A percentile compares a stretch with the other conserved stretches of the same genome.
Conservation (phyloP, 345 rosid species). For the Brassica incana region DNA sequence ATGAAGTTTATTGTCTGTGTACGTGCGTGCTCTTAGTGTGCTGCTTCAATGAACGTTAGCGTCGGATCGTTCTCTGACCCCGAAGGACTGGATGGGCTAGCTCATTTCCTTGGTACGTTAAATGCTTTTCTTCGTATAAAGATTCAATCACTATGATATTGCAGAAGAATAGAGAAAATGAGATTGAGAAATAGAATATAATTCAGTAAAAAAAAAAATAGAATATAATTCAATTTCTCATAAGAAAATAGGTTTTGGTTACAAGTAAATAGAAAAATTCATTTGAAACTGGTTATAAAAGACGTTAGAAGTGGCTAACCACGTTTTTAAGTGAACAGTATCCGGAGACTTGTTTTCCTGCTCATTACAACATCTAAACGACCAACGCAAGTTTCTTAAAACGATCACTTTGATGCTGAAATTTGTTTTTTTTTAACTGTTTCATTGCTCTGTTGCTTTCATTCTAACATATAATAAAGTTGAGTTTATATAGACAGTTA, state of each 20-base stretch:
- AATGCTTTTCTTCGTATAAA: neutral
- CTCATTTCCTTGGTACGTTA: conserved; percentile 83
- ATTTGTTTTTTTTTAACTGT: neutral
- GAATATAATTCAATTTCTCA: neutral
- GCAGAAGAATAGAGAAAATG: neutral
- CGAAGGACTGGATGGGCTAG: conserved; percentile 78
- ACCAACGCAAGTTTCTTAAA: neutral
- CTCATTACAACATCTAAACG: neutral
- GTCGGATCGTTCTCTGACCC: conserved; percentile 83
- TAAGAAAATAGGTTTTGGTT: neutral
- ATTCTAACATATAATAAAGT: neutral
- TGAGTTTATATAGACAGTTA: neutral
- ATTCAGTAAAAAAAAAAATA: neutral
- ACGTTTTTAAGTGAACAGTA: neutral
- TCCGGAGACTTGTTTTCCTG: neutral
- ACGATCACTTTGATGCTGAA: neutral
- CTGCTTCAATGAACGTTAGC: conserved; percentile 83
- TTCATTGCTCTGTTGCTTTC: neutral
- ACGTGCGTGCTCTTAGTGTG: conserved; percentile 53
- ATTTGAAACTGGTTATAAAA: neutral
- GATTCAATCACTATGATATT: neutral
- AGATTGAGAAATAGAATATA: neutral
- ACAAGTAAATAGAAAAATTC: too few relatives aligned
- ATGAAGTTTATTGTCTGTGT: neutral
- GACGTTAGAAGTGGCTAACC: neutral